Evolutionary conservation across 495 filamentous ascomycete species (phyloP), one percentile per base, ranked within the genome.

Genomic region (Trichoderma asperelloides): DNA sequence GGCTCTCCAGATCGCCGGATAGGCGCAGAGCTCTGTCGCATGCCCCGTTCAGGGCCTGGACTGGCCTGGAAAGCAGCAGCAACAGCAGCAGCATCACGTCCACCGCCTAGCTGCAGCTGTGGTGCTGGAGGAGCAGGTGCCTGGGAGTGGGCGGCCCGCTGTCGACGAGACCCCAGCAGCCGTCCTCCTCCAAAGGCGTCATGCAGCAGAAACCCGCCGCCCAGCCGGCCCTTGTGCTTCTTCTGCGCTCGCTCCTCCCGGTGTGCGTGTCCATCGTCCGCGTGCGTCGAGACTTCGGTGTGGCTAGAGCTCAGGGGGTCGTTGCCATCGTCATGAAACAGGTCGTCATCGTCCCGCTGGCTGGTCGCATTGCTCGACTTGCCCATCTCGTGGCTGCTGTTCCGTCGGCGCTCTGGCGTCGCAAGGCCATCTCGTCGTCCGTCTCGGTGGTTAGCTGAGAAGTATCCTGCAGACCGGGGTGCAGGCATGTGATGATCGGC

Each of bases 181-280:
- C 55, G 55, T 18, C 23, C 55, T 28, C 55, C 55, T 0, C 55
- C 55, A 60, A 60, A 60, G n/a, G 72, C 66, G 41, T 80, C 79
- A 21, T 77, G 66, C 16, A 83, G 79, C 60, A 83, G 76, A 66
- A 83, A 83, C 12, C 74, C 78, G 33, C 80, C 77, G 69, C 74
- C 76, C 16, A 79, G 72, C 21, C 80, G 73, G 40, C 76, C 74
- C 69, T 78, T 82, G 65, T 80, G 74, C 64, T 74, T 40, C 62
- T 76, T 33, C 5, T 16, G 75, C 68, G 72, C 64, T 68, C 66
- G 47, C 68, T 70, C 45, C 69, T 66, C 27, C 33, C 65, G 41
- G 66, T 67, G 25, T 64, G 63, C 49, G 37, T 69, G 5, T 69
- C n/a, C 55, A 25, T 60, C 55, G 71, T 63, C 72, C 76, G 41